Evolutionary conservation across 805 yeast species (phyloP).

Genomic region (Candida tibetensis): DNA sequence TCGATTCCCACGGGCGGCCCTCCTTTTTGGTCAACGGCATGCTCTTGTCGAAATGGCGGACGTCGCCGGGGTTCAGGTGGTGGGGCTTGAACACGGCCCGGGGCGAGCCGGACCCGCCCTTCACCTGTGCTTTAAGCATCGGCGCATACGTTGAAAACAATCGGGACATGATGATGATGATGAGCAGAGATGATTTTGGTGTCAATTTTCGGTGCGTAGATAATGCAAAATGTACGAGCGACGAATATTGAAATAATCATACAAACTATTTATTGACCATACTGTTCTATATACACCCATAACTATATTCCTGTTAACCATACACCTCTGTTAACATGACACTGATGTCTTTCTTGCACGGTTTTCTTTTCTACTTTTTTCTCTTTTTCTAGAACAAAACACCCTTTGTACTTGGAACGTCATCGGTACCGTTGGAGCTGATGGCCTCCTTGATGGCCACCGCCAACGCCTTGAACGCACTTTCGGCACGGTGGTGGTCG

Average conservation of each 20-base stretch:
- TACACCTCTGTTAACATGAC: too few relatives aligned
- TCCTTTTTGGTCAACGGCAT: constrained; percentile 19
- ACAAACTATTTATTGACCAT: too few relatives aligned
- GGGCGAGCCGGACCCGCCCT: background rate
- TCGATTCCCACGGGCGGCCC: constrained; percentile 36
- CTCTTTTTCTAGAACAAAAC: constrained; percentile 67
- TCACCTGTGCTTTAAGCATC: constrained; percentile 3
- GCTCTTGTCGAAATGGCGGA: constrained; percentile 23
- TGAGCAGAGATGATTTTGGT: too few relatives aligned
- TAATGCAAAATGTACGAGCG: too few relatives aligned
- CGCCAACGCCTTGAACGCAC: constrained; percentile 95
- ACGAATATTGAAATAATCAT: too few relatives aligned
- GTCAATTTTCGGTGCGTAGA: too few relatives aligned
- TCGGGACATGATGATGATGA: background rate
- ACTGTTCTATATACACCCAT: too few relatives aligned
- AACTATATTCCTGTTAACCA: too few relatives aligned
- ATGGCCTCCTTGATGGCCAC: constrained; percentile 86
- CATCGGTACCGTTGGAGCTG: constrained; percentile 78
- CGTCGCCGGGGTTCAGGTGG: constrained; percentile 5
- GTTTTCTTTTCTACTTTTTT: too few relatives aligned
- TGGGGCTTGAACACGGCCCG: constrained; percentile 12
- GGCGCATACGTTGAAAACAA: constrained; percentile 3
- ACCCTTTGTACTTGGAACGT: constrained; percentile 95
- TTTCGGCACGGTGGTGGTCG: constrained; percentile 95
- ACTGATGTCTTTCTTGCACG: too few relatives aligned